Conservation (phyloP, 306 rosid genomes). For the Cotoneaster glaucophyllus region DNA sequence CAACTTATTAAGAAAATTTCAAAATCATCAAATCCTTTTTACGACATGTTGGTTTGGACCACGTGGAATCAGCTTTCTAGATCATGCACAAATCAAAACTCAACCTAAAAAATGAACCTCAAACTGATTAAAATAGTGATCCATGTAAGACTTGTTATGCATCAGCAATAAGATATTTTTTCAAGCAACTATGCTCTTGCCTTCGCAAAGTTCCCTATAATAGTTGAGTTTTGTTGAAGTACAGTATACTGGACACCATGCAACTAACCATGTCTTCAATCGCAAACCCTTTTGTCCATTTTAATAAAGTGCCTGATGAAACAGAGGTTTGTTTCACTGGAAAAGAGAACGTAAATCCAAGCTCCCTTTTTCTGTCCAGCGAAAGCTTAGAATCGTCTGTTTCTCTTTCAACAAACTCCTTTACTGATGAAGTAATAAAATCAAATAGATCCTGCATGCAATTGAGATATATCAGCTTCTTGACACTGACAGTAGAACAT, state of each 20-base stretch:
- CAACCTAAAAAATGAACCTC: neutral
- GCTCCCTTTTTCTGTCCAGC: slow-evolving; percentile 46
- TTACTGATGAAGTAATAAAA: slow-evolving; percentile 67
- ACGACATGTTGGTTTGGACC: neutral
- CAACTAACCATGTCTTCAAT: slow-evolving; percentile 71
- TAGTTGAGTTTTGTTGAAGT: slow-evolving; percentile 3
- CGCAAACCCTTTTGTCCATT: slow-evolving; percentile 86
- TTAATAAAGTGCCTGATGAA: slow-evolving; percentile 73
- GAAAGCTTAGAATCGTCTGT: slow-evolving; percentile 39
- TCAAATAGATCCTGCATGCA: slow-evolving; percentile 74
- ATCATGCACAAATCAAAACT: neutral
- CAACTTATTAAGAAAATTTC: neutral
- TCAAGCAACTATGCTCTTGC: neutral
- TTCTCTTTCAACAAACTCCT: slow-evolving; percentile 62
- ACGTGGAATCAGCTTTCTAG: neutral
- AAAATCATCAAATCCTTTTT: neutral
- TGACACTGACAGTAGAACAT: neutral
- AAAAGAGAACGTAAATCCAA: slow-evolving; percentile 93
- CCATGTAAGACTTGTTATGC: neutral
- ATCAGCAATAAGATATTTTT: neutral
- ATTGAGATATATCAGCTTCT: slow-evolving; percentile 8
- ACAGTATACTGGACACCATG: slow-evolving; percentile 15
- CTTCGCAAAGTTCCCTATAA: slow-evolving; percentile 5
- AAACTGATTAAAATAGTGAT: neutral
- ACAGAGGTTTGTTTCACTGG: slow-evolving; percentile 74